Conservation (phyloP, 441 rosid genomes). For the Melastoma candidum region DNA sequence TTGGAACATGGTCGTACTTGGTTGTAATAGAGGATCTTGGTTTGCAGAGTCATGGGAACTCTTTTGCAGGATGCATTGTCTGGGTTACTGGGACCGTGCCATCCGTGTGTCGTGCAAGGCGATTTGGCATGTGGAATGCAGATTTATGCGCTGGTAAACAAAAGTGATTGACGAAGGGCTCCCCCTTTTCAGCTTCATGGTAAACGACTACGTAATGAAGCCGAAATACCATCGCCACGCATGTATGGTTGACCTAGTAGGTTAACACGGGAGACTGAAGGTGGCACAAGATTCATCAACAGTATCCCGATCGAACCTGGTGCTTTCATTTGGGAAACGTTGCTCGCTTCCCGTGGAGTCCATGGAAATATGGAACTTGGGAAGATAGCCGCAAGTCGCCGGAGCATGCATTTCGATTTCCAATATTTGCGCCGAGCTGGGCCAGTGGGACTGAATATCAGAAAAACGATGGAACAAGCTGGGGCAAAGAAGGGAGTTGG, state of each 20-base stretch:
- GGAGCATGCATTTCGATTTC: slow-evolving; percentile 66
- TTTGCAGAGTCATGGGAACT: slow-evolving; percentile 34
- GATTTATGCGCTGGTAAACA: slow-evolving; percentile 39
- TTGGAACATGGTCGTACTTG: slow-evolving; percentile 56
- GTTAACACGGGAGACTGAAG: slow-evolving; percentile 59
- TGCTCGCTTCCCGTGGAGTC: slow-evolving; percentile 70
- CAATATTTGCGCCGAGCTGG: slow-evolving; percentile 60
- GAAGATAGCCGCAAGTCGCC: slow-evolving; percentile 42
- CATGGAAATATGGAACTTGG: slow-evolving; percentile 70
- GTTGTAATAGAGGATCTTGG: slow-evolving; percentile 25
- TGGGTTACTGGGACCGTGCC: slow-evolving; percentile 49
- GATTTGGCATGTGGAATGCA: slow-evolving; percentile 32
- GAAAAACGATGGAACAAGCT: slow-evolving; percentile 47
- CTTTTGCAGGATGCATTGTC: slow-evolving; percentile 38
- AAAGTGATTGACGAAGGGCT: slow-evolving; percentile 64
- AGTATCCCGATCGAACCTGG: slow-evolving; percentile 48
- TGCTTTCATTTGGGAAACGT: slow-evolving; percentile 64
- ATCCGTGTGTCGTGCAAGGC: slow-evolving; percentile 38
- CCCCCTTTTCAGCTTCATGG: slow-evolving; percentile 48
- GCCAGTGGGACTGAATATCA: slow-evolving; percentile 61
- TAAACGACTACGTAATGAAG: slow-evolving; percentile 42
- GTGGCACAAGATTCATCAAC: slow-evolving; percentile 60
- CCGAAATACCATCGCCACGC: slow-evolving; percentile 57
- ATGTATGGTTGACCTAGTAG: slow-evolving; percentile 77
- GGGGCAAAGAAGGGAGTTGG: slow-evolving; percentile 57